Base-by-base conservation (phyloP, 352 stramenopile species). In the Pythium dissotocum region DNA sequence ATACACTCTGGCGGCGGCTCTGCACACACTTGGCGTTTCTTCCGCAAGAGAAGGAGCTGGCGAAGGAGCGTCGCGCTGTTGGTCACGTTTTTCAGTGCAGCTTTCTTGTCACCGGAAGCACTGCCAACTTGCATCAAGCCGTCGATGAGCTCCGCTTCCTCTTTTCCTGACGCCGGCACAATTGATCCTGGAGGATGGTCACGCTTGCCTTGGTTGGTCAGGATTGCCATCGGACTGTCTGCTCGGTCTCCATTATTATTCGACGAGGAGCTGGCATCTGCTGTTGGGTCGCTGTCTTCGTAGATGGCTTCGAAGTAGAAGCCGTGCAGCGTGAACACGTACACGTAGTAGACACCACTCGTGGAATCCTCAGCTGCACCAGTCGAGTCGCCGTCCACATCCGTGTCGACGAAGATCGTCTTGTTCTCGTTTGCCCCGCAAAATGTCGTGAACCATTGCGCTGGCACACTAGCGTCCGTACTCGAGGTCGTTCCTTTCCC, bases 381-480 rank as follows among this genome's bases (percentile, higher is more conserved):
- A 32, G 4, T 21, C 3, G 42, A 6, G 18, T 56, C 24, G 1
- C 4, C 21, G 9, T 55, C 38, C 0, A 8, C 56, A 12, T 24
- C 24, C 3, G 42, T n/a, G 33, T 80, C 59, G 40, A 87, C 65
- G 14, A 70, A 42, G 24, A 86, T 73, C 1, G 68, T 77, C 54
- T 84, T 89, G 4, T 49, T 77, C 30, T 85, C 77, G 28, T 77
- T 82, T 0, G 70, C 57, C 46, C 73, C 71, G 55, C 61, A 74
- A 12, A 89, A 64, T 0, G 70, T 76, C 0, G 77, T 85, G 35
- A 76, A 84, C 79, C 81, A 89, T 63, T 89, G 81, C n/a, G 65
- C 67, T 4, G 79, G 76, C 6, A 83, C 53, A 18, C 49, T 67
- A 2, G 67, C 52, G 5, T 80, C 60, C 24, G 58, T 33, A 2